These are phyloP conservation scores for Sordariomycetes sp. DNA, from an alignment of 2,329 filamentous ascomycete genomes.

Conservation along the genomic window DNA sequence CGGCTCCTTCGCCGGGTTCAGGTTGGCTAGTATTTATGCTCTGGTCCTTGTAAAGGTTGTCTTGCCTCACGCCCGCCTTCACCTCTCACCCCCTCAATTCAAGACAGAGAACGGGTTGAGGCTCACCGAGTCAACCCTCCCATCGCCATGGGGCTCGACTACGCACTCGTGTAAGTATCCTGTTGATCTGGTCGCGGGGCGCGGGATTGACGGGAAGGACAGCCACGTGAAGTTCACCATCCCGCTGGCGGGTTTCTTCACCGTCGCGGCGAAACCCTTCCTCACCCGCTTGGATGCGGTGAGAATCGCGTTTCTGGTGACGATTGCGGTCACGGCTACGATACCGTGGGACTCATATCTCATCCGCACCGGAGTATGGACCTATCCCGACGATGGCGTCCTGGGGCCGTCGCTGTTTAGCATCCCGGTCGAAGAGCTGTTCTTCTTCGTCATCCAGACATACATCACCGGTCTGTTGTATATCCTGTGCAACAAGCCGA, in stretches of 20 bases:
- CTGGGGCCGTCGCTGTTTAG: slow-evolving; percentile 50
- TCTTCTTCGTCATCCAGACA: slow-evolving; percentile 71
- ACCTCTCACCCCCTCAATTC: too few species aligned
- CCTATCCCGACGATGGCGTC: slow-evolving; percentile 57
- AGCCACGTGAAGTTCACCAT: slow-evolving; percentile 8
- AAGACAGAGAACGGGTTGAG: too few species aligned
- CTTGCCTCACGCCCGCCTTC: too few species aligned
- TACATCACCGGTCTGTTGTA: slow-evolving; percentile 65
- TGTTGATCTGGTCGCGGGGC: neutral
- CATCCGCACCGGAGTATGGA: slow-evolving; percentile 60
- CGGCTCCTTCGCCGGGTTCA: too few species aligned
- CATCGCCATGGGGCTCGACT: slow-evolving; percentile 6
- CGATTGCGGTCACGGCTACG: slow-evolving; percentile 56
- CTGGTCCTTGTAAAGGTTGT: too few species aligned
- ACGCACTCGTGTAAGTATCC: slow-evolving; percentile 6
- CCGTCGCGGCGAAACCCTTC: slow-evolving; percentile 32
- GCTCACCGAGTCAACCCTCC: too few species aligned
- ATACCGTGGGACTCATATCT: slow-evolving; percentile 73
- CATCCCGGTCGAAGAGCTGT: slow-evolving; percentile 65
- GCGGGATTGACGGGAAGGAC: neutral
- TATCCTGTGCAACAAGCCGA: slow-evolving; percentile 54
- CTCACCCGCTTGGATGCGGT: slow-evolving; percentile 53
- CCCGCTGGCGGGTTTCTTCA: slow-evolving; percentile 5
- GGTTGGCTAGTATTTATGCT: too few species aligned
- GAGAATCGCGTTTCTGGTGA: slow-evolving; percentile 51